Evolutionary conservation across 164 flowering plant genomes (phyloP).

Genomic region (Protea cynaroides): DNA sequence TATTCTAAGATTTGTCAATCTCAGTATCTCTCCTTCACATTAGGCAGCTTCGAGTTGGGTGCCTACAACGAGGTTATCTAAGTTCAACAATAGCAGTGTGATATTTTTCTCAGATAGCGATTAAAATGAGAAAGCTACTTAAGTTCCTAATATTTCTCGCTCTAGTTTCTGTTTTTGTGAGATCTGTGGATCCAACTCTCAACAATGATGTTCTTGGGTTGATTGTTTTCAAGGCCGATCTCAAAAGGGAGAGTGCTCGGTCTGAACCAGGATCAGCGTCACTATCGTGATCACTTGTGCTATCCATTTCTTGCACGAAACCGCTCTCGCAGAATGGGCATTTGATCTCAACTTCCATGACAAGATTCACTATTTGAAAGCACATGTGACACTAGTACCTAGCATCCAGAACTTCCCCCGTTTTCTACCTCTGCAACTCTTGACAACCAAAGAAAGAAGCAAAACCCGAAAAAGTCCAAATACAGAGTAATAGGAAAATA

Average conservation of each 20-base stretch:
- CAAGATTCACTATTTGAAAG: too few relatives aligned
- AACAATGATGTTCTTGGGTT: conserved; percentile 85
- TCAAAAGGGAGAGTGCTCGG: conserved; percentile 55
- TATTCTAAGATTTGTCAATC: not conserved
- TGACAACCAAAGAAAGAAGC: not conserved
- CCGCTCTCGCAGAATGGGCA: too few relatives aligned
- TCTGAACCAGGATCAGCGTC: conserved; percentile 39
- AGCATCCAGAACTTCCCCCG: too few relatives aligned
- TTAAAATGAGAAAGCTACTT: conserved; percentile 15
- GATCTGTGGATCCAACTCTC: conserved; percentile 45
- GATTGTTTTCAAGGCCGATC: conserved; percentile 80
- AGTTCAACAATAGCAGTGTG: conserved; percentile 7
- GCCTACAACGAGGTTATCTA: not conserved
- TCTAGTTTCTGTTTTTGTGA: conserved; percentile 13
- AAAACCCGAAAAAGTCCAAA: conserved; percentile 1
- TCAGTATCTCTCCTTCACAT: not conserved
- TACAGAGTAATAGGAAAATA: conserved; percentile 3
- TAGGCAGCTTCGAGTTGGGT: not conserved
- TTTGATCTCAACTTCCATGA: too few relatives aligned
- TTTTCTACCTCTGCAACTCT: too few relatives aligned
- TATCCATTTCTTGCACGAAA: too few relatives aligned
- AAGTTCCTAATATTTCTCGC: conserved; percentile 5
- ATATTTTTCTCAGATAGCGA: not conserved
- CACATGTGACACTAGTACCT: too few relatives aligned
- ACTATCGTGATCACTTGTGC: conserved; percentile 5